These are phyloP conservation scores for Polyporus tsugae DNA, from an alignment of 1,284 basidiomycete genomes.

Conservation along the genomic window DNA sequence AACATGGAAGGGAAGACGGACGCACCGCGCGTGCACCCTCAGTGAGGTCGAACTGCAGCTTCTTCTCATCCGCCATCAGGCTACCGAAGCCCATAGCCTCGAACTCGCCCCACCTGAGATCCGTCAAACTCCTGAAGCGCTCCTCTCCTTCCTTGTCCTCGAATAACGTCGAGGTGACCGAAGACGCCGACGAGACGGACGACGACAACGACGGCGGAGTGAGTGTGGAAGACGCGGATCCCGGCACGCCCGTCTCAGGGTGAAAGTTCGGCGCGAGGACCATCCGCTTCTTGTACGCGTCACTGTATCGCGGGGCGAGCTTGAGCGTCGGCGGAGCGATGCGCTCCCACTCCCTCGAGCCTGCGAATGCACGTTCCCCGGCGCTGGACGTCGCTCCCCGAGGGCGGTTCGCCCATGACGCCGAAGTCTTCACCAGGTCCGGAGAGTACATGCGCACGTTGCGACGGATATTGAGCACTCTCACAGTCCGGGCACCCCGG, in stretches of 20 bases:
- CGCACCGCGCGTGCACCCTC: constrained; percentile 84
- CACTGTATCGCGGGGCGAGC: constrained; percentile 66
- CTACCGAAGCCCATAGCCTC: constrained; percentile 81
- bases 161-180: constrained; percentile 42
- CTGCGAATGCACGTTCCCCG: constrained; percentile 52
- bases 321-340: constrained; percentile 68
- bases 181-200: constrained; percentile 42
- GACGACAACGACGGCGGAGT: constrained; percentile 41
- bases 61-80: constrained; percentile 61
- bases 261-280: constrained; percentile 65
- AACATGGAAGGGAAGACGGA: constrained; percentile 26
- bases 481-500: constrained; percentile 75
- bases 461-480: constrained; percentile 75
- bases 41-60: constrained; percentile 86
- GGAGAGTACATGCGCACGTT: constrained; percentile 85
- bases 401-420: constrained; percentile 69
- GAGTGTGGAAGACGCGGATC: constrained; percentile 34
- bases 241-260: constrained; percentile 53
- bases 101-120: constrained; percentile 90
- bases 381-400: constrained; percentile 39
- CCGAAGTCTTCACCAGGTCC: constrained; percentile 78
- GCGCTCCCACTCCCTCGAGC: constrained; percentile 78
- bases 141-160: constrained; percentile 59
- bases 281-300: constrained; percentile 77
- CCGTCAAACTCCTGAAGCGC: constrained; percentile 81